Conservation (phyloP, 1,139 yeast species). For the Debaryomycetaceae sp. region DNA sequence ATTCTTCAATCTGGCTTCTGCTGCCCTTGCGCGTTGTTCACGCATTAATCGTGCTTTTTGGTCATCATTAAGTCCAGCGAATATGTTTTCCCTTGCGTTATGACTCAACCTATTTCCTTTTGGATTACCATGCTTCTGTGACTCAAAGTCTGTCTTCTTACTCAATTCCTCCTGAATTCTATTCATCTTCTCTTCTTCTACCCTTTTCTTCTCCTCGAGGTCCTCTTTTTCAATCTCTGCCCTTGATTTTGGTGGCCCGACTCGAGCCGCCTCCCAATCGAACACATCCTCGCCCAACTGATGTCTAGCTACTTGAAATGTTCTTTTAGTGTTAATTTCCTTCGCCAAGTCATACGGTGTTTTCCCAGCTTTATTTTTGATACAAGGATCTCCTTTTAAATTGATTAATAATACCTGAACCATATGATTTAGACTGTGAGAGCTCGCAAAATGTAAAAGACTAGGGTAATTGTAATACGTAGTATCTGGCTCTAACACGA, state of each 20-base stretch:
- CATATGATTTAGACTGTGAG: slow-evolving; percentile 65
- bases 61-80: slow-evolving; percentile 50
- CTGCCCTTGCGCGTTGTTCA: slow-evolving; percentile 95
- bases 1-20: slow-evolving; percentile 72
- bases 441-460: slow-evolving; percentile 73
- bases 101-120: slow-evolving; percentile 30
- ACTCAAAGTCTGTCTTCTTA: slow-evolving; percentile 35
- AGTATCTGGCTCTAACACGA: slow-evolving; percentile 51
- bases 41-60: slow-evolving; percentile 79
- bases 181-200: slow-evolving; percentile 35
- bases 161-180: slow-evolving; percentile 40
- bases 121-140: slow-evolving; percentile 31
- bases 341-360: slow-evolving; percentile 54
- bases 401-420: slow-evolving; percentile 61
- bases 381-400: slow-evolving; percentile 69
- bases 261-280: slow-evolving; percentile 68
- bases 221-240: slow-evolving; percentile 56
- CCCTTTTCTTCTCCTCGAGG: slow-evolving; percentile 27
- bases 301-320: slow-evolving; percentile 68
- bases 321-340: slow-evolving; percentile 41
- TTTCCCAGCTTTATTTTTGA: slow-evolving; percentile 50
- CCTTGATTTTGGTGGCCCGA: slow-evolving; percentile 62
- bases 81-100: slow-evolving; percentile 12
- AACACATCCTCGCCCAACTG: slow-evolving; percentile 65
- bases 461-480: slow-evolving; percentile 65